Conservation (phyloP, 768 basidiomycete species). For the Russula virescens region DNA sequence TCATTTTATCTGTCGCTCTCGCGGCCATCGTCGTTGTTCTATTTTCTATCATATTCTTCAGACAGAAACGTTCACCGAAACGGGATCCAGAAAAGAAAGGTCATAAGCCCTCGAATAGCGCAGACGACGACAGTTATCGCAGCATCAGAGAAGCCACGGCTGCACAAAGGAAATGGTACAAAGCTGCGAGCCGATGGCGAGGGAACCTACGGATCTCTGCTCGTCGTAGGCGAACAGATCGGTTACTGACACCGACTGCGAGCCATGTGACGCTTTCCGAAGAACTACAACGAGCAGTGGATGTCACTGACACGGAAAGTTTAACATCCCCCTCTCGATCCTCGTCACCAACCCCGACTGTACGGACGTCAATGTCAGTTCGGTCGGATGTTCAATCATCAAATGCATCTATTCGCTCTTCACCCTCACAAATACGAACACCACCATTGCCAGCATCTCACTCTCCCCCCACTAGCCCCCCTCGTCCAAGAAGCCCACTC, state of each 20-base stretch:
- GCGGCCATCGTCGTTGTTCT: slow-evolving; percentile 55
- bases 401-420: slow-evolving; percentile 1
- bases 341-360: slow-evolving; percentile 6
- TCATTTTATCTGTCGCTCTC: slow-evolving; percentile 57
- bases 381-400: background rate
- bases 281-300: background rate
- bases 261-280: slow-evolving; percentile 2
- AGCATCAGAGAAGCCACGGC: slow-evolving; percentile 38
- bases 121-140: slow-evolving; percentile 29
- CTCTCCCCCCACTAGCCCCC: background rate
- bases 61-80: slow-evolving; percentile 38
- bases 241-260: background rate
- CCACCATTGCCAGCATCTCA: background rate
- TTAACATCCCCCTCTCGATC: background rate
- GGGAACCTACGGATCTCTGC: slow-evolving; percentile 55
- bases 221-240: slow-evolving; percentile 45
- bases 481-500: background rate
- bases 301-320: background rate
- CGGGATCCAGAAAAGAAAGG: slow-evolving; percentile 51
- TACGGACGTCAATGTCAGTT: background rate
- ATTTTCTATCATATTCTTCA: slow-evolving; percentile 55
- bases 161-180: slow-evolving; percentile 58
- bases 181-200: slow-evolving; percentile 64
- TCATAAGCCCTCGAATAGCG: slow-evolving; percentile 28
- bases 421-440: background rate